These are phyloP conservation scores for Phyllosticta citribraziliensis DNA, from an alignment of 2,329 filamentous ascomycete species.

Conservation along the genomic window DNA sequence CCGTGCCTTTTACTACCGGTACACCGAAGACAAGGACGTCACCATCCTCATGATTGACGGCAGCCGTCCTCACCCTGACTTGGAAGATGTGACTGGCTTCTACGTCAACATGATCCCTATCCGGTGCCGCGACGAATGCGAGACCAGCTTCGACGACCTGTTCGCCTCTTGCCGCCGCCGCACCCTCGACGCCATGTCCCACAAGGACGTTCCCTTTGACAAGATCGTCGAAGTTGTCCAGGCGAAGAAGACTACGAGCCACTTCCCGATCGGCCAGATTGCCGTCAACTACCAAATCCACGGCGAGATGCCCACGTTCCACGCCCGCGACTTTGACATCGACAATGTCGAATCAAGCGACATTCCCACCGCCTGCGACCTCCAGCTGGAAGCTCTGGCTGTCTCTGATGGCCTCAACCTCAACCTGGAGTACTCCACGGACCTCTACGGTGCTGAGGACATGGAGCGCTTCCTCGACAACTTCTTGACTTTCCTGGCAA, in stretches of 20 bases:
- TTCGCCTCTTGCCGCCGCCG: conserved; percentile 6
- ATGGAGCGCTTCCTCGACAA: conserved; percentile 21
- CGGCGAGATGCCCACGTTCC: conserved; percentile 15
- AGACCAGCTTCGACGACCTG: conserved; percentile 18
- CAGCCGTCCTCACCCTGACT: conserved; percentile 25
- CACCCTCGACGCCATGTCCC: conserved; percentile 28
- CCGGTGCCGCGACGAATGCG: conserved; percentile 21
- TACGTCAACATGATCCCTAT: conserved; percentile 43
- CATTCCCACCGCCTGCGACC: conserved; percentile 15
- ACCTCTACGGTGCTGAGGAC: conserved; percentile 15
- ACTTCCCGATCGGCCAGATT: conserved; percentile 42
- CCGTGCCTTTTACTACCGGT: conserved; percentile 25
- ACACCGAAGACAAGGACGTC: conserved; percentile 30
- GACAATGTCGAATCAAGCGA: conserved; percentile 19
- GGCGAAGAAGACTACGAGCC: conserved; percentile 27
- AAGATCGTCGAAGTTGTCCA: conserved; percentile 36
- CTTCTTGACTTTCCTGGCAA: conserved; percentile 17
- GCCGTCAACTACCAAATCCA: conserved; percentile 39
- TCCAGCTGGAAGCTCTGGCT: conserved; percentile 17
- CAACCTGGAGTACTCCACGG: conserved; percentile 16
- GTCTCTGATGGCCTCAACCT: conserved; percentile 14
- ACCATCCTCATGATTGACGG: conserved; percentile 42
- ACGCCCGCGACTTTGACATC: conserved; percentile 17
- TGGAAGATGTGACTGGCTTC: conserved; percentile 33
- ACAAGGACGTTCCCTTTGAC: conserved; percentile 42